phyloP scores from a whole-genome alignment of 2,329 filamentous ascomycete genomes.

The Microsporum audouinii region DNA sequence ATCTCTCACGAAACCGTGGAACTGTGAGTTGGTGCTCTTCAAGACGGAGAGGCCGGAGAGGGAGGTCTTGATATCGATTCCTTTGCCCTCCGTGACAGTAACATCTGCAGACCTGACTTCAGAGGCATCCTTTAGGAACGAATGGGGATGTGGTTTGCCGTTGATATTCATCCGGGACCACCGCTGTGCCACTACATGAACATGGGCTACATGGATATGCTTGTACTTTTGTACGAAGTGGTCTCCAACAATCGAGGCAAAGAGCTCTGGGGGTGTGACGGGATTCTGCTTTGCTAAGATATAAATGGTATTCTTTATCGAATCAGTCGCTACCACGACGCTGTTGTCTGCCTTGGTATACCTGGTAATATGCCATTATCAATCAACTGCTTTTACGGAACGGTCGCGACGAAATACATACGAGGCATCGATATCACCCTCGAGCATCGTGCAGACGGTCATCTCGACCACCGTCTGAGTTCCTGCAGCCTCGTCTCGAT shows the following conservation, averaged over 20 bases:
- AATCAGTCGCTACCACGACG: slow-evolving; percentile 90
- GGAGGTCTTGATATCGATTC: slow-evolving; percentile 63
- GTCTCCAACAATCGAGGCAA: slow-evolving; percentile 67
- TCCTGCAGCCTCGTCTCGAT: slow-evolving; percentile 63
- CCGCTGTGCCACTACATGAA: slow-evolving; percentile 71
- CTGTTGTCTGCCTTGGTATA: slow-evolving; percentile 93
- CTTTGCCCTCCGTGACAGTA: slow-evolving; percentile 52
- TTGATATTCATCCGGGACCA: slow-evolving; percentile 85
- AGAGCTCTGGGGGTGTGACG: slow-evolving; percentile 86
- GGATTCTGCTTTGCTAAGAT: slow-evolving; percentile 90
- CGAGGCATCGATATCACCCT: slow-evolving; percentile 82
- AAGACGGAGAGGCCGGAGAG: slow-evolving; percentile 77
- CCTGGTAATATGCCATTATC: slow-evolving; percentile 34
- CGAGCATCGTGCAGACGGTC: slow-evolving; percentile 83
- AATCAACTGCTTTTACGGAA: background rate
- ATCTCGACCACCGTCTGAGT: slow-evolving; percentile 84
- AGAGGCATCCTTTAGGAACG: slow-evolving; percentile 78
- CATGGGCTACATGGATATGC: slow-evolving; percentile 76
- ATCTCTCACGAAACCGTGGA: slow-evolving; percentile 86
- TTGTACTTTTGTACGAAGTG: slow-evolving; percentile 83
- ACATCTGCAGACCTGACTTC: slow-evolving; percentile 79
- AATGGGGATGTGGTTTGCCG: slow-evolving; percentile 86
- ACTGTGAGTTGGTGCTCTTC: slow-evolving; percentile 92
- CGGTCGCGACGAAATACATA: slow-evolving; percentile 33
- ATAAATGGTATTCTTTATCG: slow-evolving; percentile 95